Percentiles rank a stretch among this genome's conserved stretches.
phyloP scores from a whole-genome alignment of 148 eudicot genomes.

The Arctostaphylos glauca region DNA sequence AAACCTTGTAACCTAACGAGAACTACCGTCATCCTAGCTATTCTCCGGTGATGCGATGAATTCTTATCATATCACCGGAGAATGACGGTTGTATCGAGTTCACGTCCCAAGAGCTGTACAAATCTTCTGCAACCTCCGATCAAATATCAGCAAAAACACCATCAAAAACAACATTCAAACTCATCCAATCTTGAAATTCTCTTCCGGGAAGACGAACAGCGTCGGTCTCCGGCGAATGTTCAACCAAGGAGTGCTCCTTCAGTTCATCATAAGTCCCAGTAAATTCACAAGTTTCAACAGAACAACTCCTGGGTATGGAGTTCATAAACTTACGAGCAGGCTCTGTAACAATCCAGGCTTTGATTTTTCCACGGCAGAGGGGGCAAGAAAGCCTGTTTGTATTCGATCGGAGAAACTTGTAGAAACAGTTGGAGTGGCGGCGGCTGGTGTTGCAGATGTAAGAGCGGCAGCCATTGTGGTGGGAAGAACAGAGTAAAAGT shows the following conservation, averaged over 20 bases:
- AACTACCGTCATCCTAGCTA: too few relatives aligned
- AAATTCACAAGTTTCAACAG: background rate
- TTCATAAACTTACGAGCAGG: background rate
- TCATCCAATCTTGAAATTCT: too few relatives aligned
- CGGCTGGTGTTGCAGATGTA: constrained; percentile 27
- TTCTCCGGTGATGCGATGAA: too few relatives aligned
- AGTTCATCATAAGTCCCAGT: background rate
- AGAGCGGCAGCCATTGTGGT: background rate
- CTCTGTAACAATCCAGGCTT: background rate
- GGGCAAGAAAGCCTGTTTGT: background rate
- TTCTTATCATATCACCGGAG: too few relatives aligned
- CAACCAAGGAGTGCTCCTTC: background rate
- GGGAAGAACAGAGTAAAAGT: background rate
- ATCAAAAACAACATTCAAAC: too few relatives aligned
- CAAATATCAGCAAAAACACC: too few relatives aligned
- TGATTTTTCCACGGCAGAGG: background rate
- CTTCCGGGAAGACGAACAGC: too few relatives aligned
- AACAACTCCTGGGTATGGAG: background rate
- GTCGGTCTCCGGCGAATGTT: background rate
- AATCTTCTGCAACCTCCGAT: too few relatives aligned
- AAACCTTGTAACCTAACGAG: too few relatives aligned
- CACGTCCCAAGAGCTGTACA: too few relatives aligned
- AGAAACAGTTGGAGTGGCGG: constrained; percentile 19
- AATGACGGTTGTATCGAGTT: too few relatives aligned
- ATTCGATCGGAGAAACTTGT: background rate